Evolutionary conservation across 1,284 basidiomycete genomes (phyloP).

Genomic region (Stygiomarasmius scandens): DNA sequence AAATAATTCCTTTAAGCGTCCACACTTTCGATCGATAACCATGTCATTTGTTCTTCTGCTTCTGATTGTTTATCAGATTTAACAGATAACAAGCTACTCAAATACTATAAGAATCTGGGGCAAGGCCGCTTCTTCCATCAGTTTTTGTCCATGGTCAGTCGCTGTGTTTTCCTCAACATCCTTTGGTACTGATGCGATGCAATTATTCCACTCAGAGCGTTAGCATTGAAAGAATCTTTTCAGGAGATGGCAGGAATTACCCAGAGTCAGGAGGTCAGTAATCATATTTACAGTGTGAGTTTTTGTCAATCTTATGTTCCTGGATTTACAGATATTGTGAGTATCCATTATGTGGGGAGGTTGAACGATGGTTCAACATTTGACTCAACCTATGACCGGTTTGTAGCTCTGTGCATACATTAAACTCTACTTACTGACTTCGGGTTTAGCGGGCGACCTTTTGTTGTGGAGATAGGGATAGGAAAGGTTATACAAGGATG

Average conservation of each 20-base stretch:
- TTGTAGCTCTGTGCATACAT: not conserved
- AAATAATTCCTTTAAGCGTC: not conserved
- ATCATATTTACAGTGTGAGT: not conserved
- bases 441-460: conserved; percentile 44
- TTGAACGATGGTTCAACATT: conserved; percentile 28
- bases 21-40: not conserved
- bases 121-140: not conserved
- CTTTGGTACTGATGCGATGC: not conserved
- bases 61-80: not conserved
- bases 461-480: conserved; percentile 62
- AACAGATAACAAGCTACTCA: not conserved
- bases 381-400: conserved; percentile 25
- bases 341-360: conserved; percentile 33
- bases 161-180: not conserved
- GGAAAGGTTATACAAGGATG: conserved; percentile 74
- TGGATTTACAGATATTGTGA: conserved; percentile 45
- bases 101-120: not conserved
- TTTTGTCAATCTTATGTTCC: not conserved
- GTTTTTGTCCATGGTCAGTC: not conserved
- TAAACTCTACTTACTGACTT: conserved; percentile 6
- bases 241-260: conserved; percentile 49
- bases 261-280: conserved; percentile 52
- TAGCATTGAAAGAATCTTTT: conserved; percentile 40
- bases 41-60: not conserved
- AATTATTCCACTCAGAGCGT: conserved; percentile 43